A percentile compares a stretch with the other conserved stretches of the same genome.
These are phyloP conservation scores for Tylopilus vinaceipallidus DNA, from an alignment of 768 basidiomycete genomes.

Conservation along the genomic window DNA sequence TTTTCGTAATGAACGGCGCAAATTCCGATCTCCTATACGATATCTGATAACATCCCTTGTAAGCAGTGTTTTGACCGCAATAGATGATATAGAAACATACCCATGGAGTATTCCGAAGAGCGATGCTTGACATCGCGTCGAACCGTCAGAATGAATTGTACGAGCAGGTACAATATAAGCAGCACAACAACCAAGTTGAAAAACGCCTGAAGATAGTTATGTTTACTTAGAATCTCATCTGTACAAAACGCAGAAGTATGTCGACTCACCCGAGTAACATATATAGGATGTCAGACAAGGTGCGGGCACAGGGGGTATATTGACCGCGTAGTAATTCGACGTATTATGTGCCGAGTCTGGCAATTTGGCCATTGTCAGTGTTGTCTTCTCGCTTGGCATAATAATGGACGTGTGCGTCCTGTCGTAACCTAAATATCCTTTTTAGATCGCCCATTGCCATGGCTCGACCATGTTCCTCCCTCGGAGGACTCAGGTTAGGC, in stretches of 20 bases:
- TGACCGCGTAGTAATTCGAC: slow-evolving; percentile 81
- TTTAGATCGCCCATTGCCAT: slow-evolving; percentile 65
- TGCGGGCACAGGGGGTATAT: slow-evolving; percentile 63
- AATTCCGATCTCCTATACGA: slow-evolving; percentile 88
- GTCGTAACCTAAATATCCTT: slow-evolving; percentile 62
- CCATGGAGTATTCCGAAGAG: slow-evolving; percentile 85
- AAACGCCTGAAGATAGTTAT: slow-evolving; percentile 89
- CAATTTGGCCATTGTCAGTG: slow-evolving; percentile 48
- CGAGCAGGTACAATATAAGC: slow-evolving; percentile 78
- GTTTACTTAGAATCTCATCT: slow-evolving; percentile 17
- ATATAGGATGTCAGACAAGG: slow-evolving; percentile 71
- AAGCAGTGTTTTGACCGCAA: slow-evolving; percentile 18
- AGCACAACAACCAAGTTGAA: slow-evolving; percentile 86
- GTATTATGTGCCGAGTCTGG: slow-evolving; percentile 48
- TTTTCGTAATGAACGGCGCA: slow-evolving; percentile 79
- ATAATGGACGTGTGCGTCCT: slow-evolving; percentile 40
- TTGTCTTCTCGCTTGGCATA: slow-evolving; percentile 40
- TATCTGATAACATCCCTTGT: slow-evolving; percentile 48
- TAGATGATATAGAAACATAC: slow-evolving; percentile 38
- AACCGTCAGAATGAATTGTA: slow-evolving; percentile 87
- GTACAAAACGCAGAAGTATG: slow-evolving; percentile 2
- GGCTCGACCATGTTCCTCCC: slow-evolving; percentile 40
- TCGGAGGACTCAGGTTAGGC: slow-evolving; percentile 66
- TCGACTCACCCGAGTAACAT: slow-evolving; percentile 74
- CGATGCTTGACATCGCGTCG: slow-evolving; percentile 87